Evolutionary conservation across 73 alveolate genomes (phyloP).

Genomic region (Diophrys appendiculata): DNA sequence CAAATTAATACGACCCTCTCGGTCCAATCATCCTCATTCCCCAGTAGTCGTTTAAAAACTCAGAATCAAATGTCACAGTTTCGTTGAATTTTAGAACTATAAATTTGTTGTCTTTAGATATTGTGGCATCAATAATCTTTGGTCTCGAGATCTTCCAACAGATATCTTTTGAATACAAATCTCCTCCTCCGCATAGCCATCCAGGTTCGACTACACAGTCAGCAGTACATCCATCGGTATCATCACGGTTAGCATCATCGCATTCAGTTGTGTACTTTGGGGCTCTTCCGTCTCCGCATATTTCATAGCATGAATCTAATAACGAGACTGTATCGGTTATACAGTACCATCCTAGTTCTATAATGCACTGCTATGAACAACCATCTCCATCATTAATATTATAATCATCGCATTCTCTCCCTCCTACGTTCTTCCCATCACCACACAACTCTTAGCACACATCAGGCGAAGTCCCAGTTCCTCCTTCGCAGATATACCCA

Average conservation of each 20-base stretch:
- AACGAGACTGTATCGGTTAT: neutral
- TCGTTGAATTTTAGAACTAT: neutral
- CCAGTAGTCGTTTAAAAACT: neutral
- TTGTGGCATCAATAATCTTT: neutral
- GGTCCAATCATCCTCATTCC: constrained; percentile 18
- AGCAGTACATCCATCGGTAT: constrained; percentile 26
- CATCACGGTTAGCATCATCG: constrained; percentile 26
- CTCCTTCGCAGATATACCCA: constrained; percentile 39
- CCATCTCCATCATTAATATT: constrained; percentile 7
- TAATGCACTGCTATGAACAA: neutral
- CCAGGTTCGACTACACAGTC: constrained; percentile 14
- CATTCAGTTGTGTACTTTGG: neutral
- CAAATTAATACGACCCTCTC: neutral
- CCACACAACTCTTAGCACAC: constrained; percentile 21
- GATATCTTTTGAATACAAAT: neutral
- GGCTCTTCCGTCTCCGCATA: constrained; percentile 38
- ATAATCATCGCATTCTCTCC: neutral
- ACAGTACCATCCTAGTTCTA: neutral
- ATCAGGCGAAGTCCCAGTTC: constrained; percentile 15
- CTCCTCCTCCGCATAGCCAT: constrained; percentile 38
- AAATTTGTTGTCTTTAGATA: neutral
- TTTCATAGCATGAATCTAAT: constrained; percentile 26
- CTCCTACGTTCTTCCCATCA: neutral
- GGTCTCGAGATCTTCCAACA: constrained; percentile 28
- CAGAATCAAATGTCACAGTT: neutral